Evolutionary conservation across 768 basidiomycete species (phyloP).

Genomic region (Collybia nuda): DNA sequence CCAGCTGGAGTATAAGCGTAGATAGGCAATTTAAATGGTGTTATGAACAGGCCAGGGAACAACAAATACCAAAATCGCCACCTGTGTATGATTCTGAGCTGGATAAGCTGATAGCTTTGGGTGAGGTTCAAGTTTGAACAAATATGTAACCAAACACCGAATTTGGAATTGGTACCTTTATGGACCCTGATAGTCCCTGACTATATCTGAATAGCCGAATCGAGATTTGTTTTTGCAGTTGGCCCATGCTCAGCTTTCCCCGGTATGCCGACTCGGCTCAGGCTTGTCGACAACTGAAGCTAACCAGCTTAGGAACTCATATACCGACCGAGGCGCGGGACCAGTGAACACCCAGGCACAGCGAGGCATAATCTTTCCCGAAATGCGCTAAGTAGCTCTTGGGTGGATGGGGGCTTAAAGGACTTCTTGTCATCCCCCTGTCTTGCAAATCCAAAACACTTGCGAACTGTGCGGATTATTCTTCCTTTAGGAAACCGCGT

Average conservation of each 20-base stretch:
- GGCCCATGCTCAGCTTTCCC: background rate
- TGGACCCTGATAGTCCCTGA: constrained; percentile 3
- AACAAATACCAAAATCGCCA: too few species aligned
- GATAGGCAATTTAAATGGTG: too few species aligned
- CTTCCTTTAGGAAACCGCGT: constrained; percentile 19
- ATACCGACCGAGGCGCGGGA: constrained; percentile 7
- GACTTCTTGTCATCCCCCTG: constrained; percentile 16
- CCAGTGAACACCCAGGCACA: constrained; percentile 14
- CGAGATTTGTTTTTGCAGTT: constrained; percentile 10
- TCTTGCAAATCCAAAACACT: constrained; percentile 19
- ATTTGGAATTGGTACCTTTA: too few species aligned
- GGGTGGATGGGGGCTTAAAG: constrained; percentile 7
- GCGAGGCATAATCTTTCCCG: constrained; percentile 18
- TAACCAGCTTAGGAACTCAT: constrained; percentile 18
- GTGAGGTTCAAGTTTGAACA: too few species aligned
- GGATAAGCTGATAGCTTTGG: too few species aligned
- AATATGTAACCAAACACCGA: too few species aligned
- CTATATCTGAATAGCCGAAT: constrained; percentile 3
- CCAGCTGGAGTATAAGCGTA: too few species aligned
- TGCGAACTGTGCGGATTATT: constrained; percentile 27
- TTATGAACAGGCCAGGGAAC: too few species aligned
- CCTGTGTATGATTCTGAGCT: too few species aligned
- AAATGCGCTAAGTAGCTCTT: constrained; percentile 21
- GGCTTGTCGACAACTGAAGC: constrained; percentile 4
- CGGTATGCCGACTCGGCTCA: constrained; percentile 1